phyloP scores from a whole-genome alignment of 805 yeast species.

The Cyberlindnera americana region DNA sequence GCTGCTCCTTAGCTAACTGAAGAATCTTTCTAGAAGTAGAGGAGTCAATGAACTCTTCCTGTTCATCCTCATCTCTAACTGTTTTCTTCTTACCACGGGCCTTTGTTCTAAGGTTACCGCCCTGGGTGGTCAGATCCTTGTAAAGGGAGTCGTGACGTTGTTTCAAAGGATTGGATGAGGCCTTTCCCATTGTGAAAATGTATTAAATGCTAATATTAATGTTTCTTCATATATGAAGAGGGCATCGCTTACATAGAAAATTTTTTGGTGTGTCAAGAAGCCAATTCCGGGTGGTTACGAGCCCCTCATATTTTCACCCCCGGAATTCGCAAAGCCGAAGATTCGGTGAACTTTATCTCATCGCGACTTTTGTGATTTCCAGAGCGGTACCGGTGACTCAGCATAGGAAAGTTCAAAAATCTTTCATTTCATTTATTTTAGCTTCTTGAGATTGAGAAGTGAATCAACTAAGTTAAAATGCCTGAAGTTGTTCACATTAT shows the following conservation, averaged over 20 bases:
- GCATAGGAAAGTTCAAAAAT: not conserved
- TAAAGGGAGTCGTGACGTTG: constrained; percentile 80
- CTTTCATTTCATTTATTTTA: not conserved
- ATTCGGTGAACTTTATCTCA: no score
- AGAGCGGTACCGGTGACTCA: constrained; percentile 5
- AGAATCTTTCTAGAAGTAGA: constrained; percentile 78
- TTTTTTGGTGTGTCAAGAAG: not conserved
- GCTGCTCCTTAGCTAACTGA: constrained; percentile 89
- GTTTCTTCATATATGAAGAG: not conserved
- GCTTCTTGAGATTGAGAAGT: no score
- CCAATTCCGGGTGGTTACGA: not conserved
- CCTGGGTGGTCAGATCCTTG: constrained; percentile 70
- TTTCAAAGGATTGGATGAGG: constrained; percentile 46
- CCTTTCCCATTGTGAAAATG: constrained; percentile 58
- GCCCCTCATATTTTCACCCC: not conserved
- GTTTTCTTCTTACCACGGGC: constrained; percentile 36
- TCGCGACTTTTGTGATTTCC: not conserved
- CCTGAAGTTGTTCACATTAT: constrained; percentile 54
- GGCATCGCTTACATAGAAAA: constrained; percentile 6
- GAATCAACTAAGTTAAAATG: no score
- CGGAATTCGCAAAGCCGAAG: not conserved
- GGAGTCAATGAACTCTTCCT: constrained; percentile 72
- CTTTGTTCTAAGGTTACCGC: constrained; percentile 60
- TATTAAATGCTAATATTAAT: not conserved
- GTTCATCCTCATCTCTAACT: constrained; percentile 39